Percentiles rank a stretch among this genome's conserved stretches.
These are phyloP conservation scores for Tricharina praecox DNA, from an alignment of 495 filamentous ascomycete species.

Conservation along the genomic window DNA sequence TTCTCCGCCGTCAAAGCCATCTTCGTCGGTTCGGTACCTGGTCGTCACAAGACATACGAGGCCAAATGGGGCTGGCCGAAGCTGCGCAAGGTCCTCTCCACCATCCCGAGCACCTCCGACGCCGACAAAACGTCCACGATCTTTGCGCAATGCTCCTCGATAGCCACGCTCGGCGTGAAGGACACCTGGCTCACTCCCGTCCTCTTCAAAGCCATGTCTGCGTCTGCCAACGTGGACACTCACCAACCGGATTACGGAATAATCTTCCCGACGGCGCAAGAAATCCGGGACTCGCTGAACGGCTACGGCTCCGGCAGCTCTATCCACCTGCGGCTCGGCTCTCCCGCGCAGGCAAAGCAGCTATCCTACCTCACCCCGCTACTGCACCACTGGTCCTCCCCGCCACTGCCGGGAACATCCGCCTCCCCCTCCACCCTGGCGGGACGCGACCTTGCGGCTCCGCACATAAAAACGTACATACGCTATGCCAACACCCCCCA, in stretches of 20 bases:
- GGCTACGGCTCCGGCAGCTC: conserved; percentile 64
- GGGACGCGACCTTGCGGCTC: conserved; percentile 60
- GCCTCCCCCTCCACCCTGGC: conserved; percentile 18
- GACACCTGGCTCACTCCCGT: conserved; percentile 61
- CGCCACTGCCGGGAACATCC: not conserved
- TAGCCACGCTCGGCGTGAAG: conserved; percentile 58
- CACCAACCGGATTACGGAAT: conserved; percentile 37
- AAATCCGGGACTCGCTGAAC: conserved; percentile 62
- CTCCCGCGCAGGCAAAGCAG: conserved; percentile 52
- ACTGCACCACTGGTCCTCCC: conserved; percentile 30
- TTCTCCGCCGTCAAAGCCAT: conserved; percentile 55
- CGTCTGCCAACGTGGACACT: conserved; percentile 14
- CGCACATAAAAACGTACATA: conserved; percentile 84
- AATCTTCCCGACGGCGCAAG: conserved; percentile 63
- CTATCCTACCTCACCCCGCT: conserved; percentile 54
- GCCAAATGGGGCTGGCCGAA: conserved; percentile 47
- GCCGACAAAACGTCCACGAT: conserved; percentile 27
- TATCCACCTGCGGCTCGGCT: conserved; percentile 66
- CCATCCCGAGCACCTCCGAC: conserved; percentile 29
- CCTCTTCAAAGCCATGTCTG: conserved; percentile 37
- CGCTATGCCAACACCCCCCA: conserved; percentile 37
- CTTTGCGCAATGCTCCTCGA: conserved; percentile 62
- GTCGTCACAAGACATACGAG: conserved; percentile 37
- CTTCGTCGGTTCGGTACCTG: conserved; percentile 61
- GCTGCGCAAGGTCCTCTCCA: conserved; percentile 41